A percentile compares a stretch with the other conserved stretches of the same genome.
Evolutionary conservation across 2,329 filamentous ascomycete species (phyloP).

Genomic region (Trichoderma afroharzianum): DNA sequence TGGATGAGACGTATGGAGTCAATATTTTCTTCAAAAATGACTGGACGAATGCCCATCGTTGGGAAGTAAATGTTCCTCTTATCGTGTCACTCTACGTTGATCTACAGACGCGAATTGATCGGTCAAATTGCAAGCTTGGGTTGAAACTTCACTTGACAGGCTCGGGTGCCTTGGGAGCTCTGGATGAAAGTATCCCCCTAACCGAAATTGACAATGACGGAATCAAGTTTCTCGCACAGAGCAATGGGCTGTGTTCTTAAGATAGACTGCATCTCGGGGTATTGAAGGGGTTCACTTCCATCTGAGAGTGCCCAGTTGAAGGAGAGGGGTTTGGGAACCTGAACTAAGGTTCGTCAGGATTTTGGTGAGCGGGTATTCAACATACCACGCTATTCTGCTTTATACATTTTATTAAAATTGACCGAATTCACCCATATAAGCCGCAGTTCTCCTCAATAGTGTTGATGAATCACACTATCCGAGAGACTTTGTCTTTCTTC

Average conservation of each 20-base stretch:
- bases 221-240: neutral
- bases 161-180: neutral
- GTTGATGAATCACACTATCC: too few relatives aligned
- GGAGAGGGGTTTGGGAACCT: too few relatives aligned
- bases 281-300: neutral
- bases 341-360: too few relatives aligned
- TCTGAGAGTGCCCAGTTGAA: neutral
- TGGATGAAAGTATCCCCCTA: neutral
- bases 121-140: neutral
- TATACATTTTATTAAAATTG: neutral
- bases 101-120: neutral
- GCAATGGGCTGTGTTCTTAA: neutral
- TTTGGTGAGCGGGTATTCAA: neutral
- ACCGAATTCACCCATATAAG: neutral
- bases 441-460: too few relatives aligned
- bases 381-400: neutral
- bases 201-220: neutral
- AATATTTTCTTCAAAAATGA: neutral
- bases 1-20: neutral
- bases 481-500: too few relatives aligned
- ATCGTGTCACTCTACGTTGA: neutral
- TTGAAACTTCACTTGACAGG: neutral
- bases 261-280: fast-evolving
- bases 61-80: neutral
- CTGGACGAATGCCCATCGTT: neutral